Conservation (phyloP, 441 rosid species). For the Hura crepitans region DNA sequence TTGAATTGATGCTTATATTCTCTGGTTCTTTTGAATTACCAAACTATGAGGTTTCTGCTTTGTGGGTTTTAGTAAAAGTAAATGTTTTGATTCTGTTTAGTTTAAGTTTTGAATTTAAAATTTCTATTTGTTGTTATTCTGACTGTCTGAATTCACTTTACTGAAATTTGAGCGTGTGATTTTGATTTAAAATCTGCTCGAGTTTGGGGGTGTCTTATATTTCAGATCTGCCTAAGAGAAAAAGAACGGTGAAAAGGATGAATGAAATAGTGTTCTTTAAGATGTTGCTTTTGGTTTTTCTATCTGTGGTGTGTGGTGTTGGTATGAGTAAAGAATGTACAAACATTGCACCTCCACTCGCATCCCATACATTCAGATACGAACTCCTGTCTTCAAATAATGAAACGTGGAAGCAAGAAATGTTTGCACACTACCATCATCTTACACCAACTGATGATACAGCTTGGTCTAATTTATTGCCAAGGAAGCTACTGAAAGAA, state of each 20-base stretch:
- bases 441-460: conserved; percentile 74
- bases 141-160: background rate
- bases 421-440: conserved; percentile 74
- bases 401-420: conserved; percentile 52
- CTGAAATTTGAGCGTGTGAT: background rate
- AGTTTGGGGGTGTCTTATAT: background rate
- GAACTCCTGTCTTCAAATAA: conserved; percentile 59
- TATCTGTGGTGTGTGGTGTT: conserved; percentile 27
- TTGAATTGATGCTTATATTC: background rate
- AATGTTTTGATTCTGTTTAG: background rate
- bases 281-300: conserved; percentile 27
- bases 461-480: conserved; percentile 70
- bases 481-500: conserved; percentile 63
- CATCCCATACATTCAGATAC: conserved; percentile 68
- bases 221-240: background rate
- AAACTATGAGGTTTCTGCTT: conserved; percentile 4
- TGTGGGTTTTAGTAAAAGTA: conserved; percentile 13
- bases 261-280: conserved; percentile 25
- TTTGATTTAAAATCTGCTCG: background rate
- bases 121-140: background rate
- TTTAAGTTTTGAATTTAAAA: conserved; percentile 8
- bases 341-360: conserved; percentile 52
- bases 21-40: background rate
- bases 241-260: conserved; percentile 28
- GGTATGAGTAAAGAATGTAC: conserved; percentile 72